Evolutionary conservation across 1,139 yeast genomes (phyloP), one percentile per base, ranked within the genome.

Genomic region (Yamadazyma sp.): DNA sequence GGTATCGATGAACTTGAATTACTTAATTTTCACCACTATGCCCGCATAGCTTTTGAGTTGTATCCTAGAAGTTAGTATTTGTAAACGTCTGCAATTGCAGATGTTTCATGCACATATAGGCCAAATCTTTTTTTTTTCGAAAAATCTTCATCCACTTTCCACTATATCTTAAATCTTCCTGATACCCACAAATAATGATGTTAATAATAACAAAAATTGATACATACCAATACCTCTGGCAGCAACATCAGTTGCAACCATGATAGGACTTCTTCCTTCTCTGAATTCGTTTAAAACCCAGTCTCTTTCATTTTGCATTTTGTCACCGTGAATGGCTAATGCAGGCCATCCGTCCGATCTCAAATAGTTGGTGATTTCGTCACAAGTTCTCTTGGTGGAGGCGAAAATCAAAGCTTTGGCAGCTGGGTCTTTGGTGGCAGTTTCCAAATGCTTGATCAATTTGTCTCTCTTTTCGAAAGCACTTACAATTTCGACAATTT

Each of bases 141-240:
- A 35, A 4, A 30, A 29, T 17, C 17, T 23, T 16, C 11, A 37
- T 20, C 29, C 27, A n/a, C 17, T 27, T 30, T 24, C 30, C 36
- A 28, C 33, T 24, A 9, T n/a, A 16, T 11, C 22, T 22, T n/a
- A n/a, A n/a, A n/a, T n/a, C n/a, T 28, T 32, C 14, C 17, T 33
- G 28, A 33, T 24, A n/a, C 31, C 38, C 20, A 10, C 22, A 14
- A 20, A 20, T 20, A 20, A 20, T 20, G 8, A 20, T 6, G 22
- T 20, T 20, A 20, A 31, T 33, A 33, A 11, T 8, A 37, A 25
- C 22, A 33, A 36, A 30, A 32, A 28, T 30, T 36, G 25, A 67
- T 67, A 87, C 98, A 73, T 88, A 89, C 96, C 98, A 77, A 92
- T 91, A 82, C 98, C 98, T 80, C 98, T 88, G 53, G 98, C 96